Evolutionary conservation across 305 asterid species (phyloP).

Genomic region (Nicotiana rustica): DNA sequence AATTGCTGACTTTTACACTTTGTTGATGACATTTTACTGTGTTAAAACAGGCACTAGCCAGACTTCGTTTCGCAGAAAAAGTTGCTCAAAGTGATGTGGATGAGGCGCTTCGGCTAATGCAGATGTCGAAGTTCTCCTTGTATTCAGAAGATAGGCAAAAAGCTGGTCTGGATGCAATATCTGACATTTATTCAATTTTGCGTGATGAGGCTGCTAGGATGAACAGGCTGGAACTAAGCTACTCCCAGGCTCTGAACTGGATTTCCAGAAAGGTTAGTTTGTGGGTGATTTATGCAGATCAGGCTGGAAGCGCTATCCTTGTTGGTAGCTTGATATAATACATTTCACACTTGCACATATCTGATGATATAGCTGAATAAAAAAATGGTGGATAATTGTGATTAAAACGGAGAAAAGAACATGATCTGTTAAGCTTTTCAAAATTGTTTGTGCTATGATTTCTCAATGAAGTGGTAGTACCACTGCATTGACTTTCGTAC

Average conservation of each 20-base stretch:
- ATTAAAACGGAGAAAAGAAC: neutral
- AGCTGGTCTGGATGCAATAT: conserved; percentile 93
- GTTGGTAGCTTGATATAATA: neutral
- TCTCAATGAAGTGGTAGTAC: conserved; percentile 24
- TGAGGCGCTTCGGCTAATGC: conserved; percentile 96
- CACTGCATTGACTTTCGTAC: conserved; percentile 2
- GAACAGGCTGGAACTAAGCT: conserved; percentile 80
- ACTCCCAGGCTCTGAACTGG: conserved; percentile 97
- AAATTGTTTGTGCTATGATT: conserved; percentile 20
- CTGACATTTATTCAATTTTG: conserved; percentile 92
- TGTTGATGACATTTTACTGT: conserved; percentile 20
- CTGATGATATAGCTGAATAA: neutral
- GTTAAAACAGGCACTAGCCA: conserved; percentile 77
- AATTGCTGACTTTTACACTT: neutral
- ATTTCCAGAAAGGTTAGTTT: conserved; percentile 91
- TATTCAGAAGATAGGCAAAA: conserved; percentile 90
- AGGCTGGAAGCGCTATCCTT: neutral
- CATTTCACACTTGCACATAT: neutral
- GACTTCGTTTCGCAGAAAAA: conserved; percentile 75
- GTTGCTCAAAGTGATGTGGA: conserved; percentile 98
- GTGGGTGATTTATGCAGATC: neutral
- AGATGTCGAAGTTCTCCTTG: conserved; percentile 97
- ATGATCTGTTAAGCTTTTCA: conserved; percentile 14
- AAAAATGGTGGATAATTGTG: conserved; percentile 18
- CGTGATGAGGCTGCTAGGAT: conserved; percentile 96